These are phyloP conservation scores for Aspergillus funiculosus DNA, from an alignment of 495 filamentous ascomycete genomes.

Conservation along the genomic window DNA sequence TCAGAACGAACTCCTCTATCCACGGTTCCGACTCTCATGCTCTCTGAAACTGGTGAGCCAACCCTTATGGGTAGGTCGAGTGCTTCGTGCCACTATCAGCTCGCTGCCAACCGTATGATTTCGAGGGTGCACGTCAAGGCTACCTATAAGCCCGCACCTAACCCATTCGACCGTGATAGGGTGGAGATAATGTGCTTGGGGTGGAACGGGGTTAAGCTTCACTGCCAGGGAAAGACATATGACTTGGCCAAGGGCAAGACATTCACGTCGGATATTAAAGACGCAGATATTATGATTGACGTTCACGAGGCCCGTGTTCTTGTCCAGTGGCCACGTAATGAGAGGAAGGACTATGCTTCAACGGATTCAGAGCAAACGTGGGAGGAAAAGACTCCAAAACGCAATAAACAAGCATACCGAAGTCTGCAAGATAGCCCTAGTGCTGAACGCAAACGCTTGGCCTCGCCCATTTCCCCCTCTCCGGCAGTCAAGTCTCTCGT, in stretches of 20 bases:
- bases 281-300: slow-evolving; percentile 90
- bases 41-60: slow-evolving; percentile 76
- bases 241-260: slow-evolving; percentile 82
- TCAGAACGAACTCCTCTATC: slow-evolving; percentile 83
- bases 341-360: slow-evolving; percentile 55
- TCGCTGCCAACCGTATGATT: slow-evolving; percentile 84
- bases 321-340: slow-evolving; percentile 73
- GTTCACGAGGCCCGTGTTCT: slow-evolving; percentile 88
- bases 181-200: slow-evolving; percentile 85
- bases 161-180: slow-evolving; percentile 57
- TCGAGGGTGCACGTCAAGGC: slow-evolving; percentile 91
- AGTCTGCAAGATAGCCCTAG: slow-evolving; percentile 59
- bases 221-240: slow-evolving; percentile 83
- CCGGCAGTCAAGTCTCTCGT: slow-evolving; percentile 46
- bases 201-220: slow-evolving; percentile 92
- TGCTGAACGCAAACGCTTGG: slow-evolving; percentile 52
- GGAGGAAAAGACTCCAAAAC: slow-evolving; percentile 51
- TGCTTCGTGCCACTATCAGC: slow-evolving; percentile 84
- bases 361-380: slow-evolving; percentile 62
- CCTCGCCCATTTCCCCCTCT: slow-evolving; percentile 70
- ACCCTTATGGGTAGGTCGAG: slow-evolving; percentile 86
- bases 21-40: slow-evolving; percentile 69
- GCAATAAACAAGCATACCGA: slow-evolving; percentile 25
- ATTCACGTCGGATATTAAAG: slow-evolving; percentile 85
- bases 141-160: slow-evolving; percentile 64